These are phyloP conservation scores for Centella asiatica DNA, from an alignment of 129 eudicot genomes.

Conservation along the genomic window DNA sequence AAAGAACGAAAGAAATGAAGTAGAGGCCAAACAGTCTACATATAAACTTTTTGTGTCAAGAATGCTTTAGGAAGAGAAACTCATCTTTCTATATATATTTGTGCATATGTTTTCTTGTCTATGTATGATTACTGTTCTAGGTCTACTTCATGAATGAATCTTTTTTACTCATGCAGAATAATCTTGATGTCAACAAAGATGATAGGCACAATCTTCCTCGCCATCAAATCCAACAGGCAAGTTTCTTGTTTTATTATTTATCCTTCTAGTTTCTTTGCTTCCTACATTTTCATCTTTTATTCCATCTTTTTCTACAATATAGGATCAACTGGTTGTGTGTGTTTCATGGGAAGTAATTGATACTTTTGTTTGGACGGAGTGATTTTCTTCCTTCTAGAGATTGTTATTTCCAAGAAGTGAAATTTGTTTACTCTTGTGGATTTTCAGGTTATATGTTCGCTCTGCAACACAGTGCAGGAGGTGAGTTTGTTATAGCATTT, in stretches of 20 bases:
- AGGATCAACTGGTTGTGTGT: background rate
- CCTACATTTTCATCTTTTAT: background rate
- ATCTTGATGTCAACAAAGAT: conserved; percentile 39
- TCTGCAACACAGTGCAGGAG: conserved; percentile 88
- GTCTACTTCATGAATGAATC: conserved; percentile 6
- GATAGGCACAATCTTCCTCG: conserved; percentile 67
- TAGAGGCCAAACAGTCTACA: too few relatives aligned
- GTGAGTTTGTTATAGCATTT: conserved; percentile 24
- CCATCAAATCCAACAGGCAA: conserved; percentile 59
- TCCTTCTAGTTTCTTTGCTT: background rate
- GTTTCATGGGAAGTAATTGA: background rate
- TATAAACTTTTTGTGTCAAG: too few relatives aligned
- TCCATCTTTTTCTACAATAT: too few relatives aligned
- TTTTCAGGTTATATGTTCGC: conserved; percentile 76
- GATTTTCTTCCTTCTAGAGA: background rate
- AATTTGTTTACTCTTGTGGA: background rate
- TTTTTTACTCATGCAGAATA: conserved; percentile 43
- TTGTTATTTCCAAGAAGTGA: background rate
- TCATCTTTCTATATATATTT: background rate
- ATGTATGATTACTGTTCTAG: too few relatives aligned
- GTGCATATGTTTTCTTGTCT: background rate
- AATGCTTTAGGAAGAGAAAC: too few relatives aligned
- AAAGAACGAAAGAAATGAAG: too few relatives aligned
- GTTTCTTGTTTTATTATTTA: background rate
- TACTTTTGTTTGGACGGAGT: too few relatives aligned